These are phyloP conservation scores for Nissolia schottii DNA, from an alignment of 306 rosid genomes.

Conservation along the genomic window DNA sequence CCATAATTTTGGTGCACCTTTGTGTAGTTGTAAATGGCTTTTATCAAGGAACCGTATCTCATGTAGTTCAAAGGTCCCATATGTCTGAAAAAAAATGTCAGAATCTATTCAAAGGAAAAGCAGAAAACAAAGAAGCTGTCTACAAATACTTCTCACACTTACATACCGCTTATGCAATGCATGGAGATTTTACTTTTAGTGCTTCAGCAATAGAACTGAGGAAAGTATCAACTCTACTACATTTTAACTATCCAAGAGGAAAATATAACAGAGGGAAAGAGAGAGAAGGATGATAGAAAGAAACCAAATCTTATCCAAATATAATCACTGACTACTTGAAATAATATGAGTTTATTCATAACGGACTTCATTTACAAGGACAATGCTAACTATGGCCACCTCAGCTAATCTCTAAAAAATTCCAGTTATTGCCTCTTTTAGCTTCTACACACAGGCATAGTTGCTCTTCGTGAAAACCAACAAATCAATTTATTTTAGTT, in stretches of 20 bases:
- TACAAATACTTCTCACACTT: background rate
- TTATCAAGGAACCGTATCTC: slow-evolving; percentile 69
- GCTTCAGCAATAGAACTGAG: background rate
- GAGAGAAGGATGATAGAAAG: background rate
- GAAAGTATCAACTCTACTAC: slow-evolving; percentile 4
- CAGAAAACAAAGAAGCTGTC: background rate
- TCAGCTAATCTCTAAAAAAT: too few species aligned
- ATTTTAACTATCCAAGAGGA: background rate
- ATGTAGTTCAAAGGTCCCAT: slow-evolving; percentile 70
- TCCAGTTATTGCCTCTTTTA: too few species aligned
- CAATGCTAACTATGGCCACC: too few species aligned
- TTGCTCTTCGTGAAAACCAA: too few species aligned
- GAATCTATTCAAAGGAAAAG: slow-evolving; percentile 20
- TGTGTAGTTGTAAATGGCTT: slow-evolving; percentile 62
- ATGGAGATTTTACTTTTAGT: background rate
- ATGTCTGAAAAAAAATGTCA: slow-evolving; percentile 47
- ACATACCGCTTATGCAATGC: background rate
- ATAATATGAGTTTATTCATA: too few species aligned
- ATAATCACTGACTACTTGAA: background rate
- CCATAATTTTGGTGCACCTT: slow-evolving; percentile 75
- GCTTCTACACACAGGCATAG: too few species aligned
- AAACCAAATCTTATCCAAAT: slow-evolving; percentile 6
- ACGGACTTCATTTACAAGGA: too few species aligned
- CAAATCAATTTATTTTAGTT: too few species aligned
- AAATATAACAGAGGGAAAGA: background rate